Evolutionary conservation across 495 filamentous ascomycete species (phyloP), one percentile per base, ranked within the genome.

Genomic region (Aspergillus haitiensis): DNA sequence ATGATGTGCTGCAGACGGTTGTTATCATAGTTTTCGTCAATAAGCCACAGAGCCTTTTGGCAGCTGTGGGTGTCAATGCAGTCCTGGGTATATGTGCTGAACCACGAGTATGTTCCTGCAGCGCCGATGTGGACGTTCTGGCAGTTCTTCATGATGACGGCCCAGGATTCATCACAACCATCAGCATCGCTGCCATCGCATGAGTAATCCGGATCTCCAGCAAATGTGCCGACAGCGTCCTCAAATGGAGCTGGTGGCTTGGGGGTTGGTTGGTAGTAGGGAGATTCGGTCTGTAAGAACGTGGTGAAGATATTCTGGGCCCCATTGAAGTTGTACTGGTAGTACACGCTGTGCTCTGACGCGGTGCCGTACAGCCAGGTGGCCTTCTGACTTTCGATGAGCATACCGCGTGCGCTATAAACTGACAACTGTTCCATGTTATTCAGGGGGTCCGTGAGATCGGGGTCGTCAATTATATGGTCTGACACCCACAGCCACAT

Each of bases 271-370:
- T 87, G 84, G 69, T 82, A 89, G 78, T 79, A 64, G 10, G 85
- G 88, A 0, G 89, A 88, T 70, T 93, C 90, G 7, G 90, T 91
- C 65, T 93, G 90, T 69, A 91, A 86, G 72, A 87, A 78, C 21
- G 85, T 85, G 71, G 85, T 84, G 66, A 82, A 86, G 63, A 91
- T 77, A 68, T 90, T 84, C 64, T 81, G 73, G 4, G 87, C 87
- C 54, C 78, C 80, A 60, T 75, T 71, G 55, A 92, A 70, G 62
- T 92, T 87, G 76, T 92, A 93, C 69, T 93, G 89, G 68, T 90
- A 91, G 5, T 92, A 77, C 7, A 79, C 72, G 64, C 82, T 79
- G 74, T 93, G 90, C 73, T 93, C 90, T 6, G 82, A 82, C 0
- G 84, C 78, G 0, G 89, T 90, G 37, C 88, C 90, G 37, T 82